Evolutionary conservation across 2,329 filamentous ascomycete species (phyloP).

Genomic region (Colletotrichum aenigma): DNA sequence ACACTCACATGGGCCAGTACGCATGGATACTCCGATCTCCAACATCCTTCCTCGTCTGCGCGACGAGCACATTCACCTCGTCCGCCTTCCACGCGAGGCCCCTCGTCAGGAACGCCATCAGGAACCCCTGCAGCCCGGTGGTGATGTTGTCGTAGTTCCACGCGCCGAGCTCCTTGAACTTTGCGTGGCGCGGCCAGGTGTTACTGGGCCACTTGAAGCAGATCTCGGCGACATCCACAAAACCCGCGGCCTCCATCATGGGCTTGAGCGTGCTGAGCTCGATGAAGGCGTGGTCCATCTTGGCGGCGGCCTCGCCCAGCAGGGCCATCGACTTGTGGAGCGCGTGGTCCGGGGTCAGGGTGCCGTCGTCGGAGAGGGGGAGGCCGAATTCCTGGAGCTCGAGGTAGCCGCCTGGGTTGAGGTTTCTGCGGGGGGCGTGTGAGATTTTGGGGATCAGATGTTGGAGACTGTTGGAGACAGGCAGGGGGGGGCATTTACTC

Average conservation of each 20-base stretch:
- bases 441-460: constrained; percentile 38
- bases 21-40: constrained; percentile 28
- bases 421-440: constrained; percentile 25
- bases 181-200: constrained; percentile 36
- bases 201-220: constrained; percentile 41
- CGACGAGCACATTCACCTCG: constrained; percentile 29
- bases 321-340: constrained; percentile 24
- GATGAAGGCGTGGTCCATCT: constrained; percentile 11
- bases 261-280: constrained; percentile 5
- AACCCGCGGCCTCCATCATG: constrained; percentile 33
- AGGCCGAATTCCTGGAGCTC: constrained; percentile 18
- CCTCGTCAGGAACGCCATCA: constrained; percentile 39
- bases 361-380: constrained; percentile 15
- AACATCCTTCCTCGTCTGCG: constrained; percentile 27
- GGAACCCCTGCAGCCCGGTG: constrained; percentile 37
- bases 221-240: constrained; percentile 33
- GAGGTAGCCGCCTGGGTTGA: constrained; percentile 13
- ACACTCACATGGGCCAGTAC: constrained; percentile 41
- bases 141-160: constrained; percentile 36
- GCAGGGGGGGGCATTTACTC: constrained; percentile 34
- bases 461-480: too few relatives aligned
- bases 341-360: constrained; percentile 9
- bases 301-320: constrained; percentile 27
- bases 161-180: constrained; percentile 38
- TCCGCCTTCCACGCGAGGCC: constrained; percentile 37